phyloP scores from a whole-genome alignment of 2,329 filamentous ascomycete species.

The Nigrospora osmanthi region DNA sequence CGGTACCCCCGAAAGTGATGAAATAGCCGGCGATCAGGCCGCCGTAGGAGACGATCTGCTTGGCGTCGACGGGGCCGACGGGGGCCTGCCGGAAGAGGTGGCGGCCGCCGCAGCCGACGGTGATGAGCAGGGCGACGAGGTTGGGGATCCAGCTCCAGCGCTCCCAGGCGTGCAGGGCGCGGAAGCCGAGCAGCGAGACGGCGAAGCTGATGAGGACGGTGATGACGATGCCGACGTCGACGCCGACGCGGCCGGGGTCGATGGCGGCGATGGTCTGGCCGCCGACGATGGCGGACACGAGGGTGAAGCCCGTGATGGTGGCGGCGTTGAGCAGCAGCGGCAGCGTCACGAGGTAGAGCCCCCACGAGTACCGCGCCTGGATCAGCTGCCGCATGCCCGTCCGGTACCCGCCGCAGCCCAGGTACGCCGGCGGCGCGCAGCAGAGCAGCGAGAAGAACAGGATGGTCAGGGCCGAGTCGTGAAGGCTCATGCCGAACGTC shows the following conservation, averaged over 20 bases:
- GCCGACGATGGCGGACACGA: conserved; percentile 48
- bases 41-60: conserved; percentile 31
- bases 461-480: conserved; percentile 48
- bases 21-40: conserved; percentile 43
- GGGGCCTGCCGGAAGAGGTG: conserved; percentile 24
- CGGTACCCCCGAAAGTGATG: conserved; percentile 45
- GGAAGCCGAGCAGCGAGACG: conserved; percentile 48
- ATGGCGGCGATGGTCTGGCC: conserved; percentile 44
- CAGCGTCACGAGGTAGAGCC: conserved; percentile 44
- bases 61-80: conserved; percentile 9
- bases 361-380: conserved; percentile 53
- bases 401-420: conserved; percentile 45
- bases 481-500: conserved; percentile 43
- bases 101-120: conserved; percentile 44
- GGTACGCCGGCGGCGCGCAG: conserved; percentile 45
- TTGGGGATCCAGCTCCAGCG: conserved; percentile 50
- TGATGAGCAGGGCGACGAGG: conserved; percentile 40
- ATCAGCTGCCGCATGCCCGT: conserved; percentile 54
- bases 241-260: conserved; percentile 31
- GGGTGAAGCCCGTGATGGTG: conserved; percentile 49
- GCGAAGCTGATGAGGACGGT: conserved; percentile 42
- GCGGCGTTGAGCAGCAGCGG: conserved; percentile 47
- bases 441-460: conserved; percentile 49
- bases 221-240: conserved; percentile 50
- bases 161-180: conserved; percentile 44